Percentiles rank a stretch among this genome's conserved stretches.
Evolutionary conservation across 768 basidiomycete species (phyloP).

Genomic region (Suillus clintonianus): DNA sequence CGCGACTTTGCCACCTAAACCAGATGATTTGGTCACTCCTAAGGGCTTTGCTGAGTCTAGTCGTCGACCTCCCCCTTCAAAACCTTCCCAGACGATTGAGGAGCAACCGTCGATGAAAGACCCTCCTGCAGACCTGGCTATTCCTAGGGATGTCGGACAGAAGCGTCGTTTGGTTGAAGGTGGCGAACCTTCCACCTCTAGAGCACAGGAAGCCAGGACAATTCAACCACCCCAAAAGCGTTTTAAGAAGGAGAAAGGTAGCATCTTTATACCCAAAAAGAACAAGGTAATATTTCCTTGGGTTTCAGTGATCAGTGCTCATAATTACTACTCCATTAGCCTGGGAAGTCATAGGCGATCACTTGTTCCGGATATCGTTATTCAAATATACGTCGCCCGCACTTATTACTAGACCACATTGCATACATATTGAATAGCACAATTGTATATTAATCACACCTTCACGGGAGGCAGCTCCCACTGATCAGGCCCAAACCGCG

Average conservation of each 20-base stretch:
- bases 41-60: slow-evolving; percentile 33
- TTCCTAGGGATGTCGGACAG: slow-evolving; percentile 6
- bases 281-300: slow-evolving; percentile 19
- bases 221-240: slow-evolving; percentile 33
- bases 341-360: background rate
- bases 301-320: background rate
- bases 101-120: slow-evolving; percentile 7
- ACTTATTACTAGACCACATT: background rate
- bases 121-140: background rate
- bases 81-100: background rate
- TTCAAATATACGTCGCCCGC: background rate
- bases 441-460: slow-evolving; percentile 19
- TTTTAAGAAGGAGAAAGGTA: slow-evolving; percentile 34
- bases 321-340: background rate
- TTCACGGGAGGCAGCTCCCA: slow-evolving; percentile 81
- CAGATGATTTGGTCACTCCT: slow-evolving; percentile 41
- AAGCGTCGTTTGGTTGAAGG: slow-evolving; percentile 20
- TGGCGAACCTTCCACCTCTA: slow-evolving; percentile 15
- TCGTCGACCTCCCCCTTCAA: slow-evolving; percentile 14
- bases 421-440: slow-evolving; percentile 11
- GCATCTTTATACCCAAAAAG: slow-evolving; percentile 68
- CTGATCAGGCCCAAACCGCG: slow-evolving; percentile 80
- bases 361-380: background rate
- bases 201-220: slow-evolving; percentile 21
- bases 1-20: slow-evolving; percentile 19